A percentile compares a stretch with the other conserved stretches of the same genome.
Evolutionary conservation across 345 rosid genomes (phyloP).

Genomic region (Ceriops zippeliana): DNA sequence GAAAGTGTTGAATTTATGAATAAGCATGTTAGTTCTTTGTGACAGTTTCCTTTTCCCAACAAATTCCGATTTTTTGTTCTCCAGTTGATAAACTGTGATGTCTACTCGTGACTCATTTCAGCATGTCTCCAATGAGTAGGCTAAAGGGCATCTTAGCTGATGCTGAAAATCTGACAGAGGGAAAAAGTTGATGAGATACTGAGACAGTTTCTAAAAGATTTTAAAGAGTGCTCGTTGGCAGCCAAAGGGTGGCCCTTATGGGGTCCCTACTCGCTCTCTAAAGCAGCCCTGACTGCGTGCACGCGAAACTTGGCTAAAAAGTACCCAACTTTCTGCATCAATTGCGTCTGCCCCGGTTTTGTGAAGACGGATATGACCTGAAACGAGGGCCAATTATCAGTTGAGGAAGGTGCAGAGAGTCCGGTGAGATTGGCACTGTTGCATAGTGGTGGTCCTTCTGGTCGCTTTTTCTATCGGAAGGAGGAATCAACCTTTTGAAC

Average conservation of each 20-base stretch:
- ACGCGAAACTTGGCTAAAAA: background rate
- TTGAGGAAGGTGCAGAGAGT: constrained; percentile 2
- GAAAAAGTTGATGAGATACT: constrained; percentile 4
- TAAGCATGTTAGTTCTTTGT: no score
- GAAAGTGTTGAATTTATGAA: no score
- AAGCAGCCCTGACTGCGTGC: constrained; percentile 6
- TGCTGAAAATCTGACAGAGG: background rate
- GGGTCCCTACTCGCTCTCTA: background rate
- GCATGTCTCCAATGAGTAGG: background rate
- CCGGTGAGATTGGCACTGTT: background rate
- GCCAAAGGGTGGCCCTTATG: background rate
- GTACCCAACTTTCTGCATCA: background rate
- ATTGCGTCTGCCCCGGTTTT: constrained; percentile 8
- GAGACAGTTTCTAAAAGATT: background rate
- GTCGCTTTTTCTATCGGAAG: background rate
- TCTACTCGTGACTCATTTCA: background rate
- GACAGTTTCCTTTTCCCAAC: no score
- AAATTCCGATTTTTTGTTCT: no score
- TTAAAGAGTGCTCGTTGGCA: no score
- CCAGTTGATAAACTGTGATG: background rate
- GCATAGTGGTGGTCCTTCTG: constrained; percentile 5
- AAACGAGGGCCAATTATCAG: background rate
- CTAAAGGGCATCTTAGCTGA: background rate
- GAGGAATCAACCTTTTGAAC: background rate
- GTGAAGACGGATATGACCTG: background rate